Percentiles rank a stretch among this genome's conserved stretches.
phyloP scores from a whole-genome alignment of 108 stramenopile species.

The Aurantiochytrium sp. region DNA sequence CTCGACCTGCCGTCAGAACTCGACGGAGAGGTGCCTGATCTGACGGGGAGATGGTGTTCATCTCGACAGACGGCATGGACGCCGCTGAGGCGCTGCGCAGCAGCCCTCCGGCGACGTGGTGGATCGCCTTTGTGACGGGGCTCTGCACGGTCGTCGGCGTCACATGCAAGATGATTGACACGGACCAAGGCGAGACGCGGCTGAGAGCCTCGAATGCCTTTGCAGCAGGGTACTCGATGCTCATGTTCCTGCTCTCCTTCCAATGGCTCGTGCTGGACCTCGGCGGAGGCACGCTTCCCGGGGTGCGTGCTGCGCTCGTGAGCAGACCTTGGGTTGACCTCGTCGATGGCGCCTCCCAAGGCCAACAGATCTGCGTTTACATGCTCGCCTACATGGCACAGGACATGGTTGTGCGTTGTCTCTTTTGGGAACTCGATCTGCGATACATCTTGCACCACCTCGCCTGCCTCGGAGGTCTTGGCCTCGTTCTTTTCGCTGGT shows the following conservation, averaged over 20 bases:
- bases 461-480: background rate
- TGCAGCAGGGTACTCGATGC: background rate
- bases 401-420: background rate
- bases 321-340: background rate
- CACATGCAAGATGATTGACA: background rate
- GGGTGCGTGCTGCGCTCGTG: background rate
- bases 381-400: background rate
- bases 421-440: background rate
- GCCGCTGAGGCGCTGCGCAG: too few relatives aligned
- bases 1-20: too few relatives aligned
- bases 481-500: background rate
- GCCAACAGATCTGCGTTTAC: background rate
- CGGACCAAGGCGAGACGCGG: background rate
- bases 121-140: background rate
- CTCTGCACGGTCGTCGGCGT: background rate
- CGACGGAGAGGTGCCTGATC: too few relatives aligned
- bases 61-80: too few relatives aligned
- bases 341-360: background rate
- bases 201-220: background rate
- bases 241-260: background rate
- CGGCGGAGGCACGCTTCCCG: background rate
- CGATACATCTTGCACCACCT: background rate
- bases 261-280: background rate
- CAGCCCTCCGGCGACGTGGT: background rate
- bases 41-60: too few relatives aligned